phyloP scores from a whole-genome alignment of 2,329 filamentous ascomycete genomes.

The Penicillium sp. region DNA sequence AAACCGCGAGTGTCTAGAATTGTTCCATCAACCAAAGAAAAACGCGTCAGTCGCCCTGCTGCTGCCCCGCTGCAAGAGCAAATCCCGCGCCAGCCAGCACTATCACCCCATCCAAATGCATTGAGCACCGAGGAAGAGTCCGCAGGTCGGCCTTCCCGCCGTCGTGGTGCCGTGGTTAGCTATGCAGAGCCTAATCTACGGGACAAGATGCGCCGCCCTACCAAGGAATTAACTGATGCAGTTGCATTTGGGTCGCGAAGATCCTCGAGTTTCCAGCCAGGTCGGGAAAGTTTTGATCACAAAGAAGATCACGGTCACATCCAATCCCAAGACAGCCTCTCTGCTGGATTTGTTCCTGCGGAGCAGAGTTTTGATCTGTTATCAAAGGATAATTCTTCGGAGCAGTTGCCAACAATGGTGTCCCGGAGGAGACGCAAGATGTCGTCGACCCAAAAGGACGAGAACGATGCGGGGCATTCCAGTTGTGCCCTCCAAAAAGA shows the following conservation, averaged over 20 bases:
- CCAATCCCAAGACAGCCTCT: slow-evolving; percentile 4
- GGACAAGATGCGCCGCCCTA: slow-evolving; percentile 80
- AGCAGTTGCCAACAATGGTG: slow-evolving; percentile 25
- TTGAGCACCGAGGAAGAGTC: slow-evolving; percentile 13
- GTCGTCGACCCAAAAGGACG: slow-evolving; percentile 22
- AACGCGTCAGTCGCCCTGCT: slow-evolving; percentile 8
- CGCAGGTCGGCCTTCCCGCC: slow-evolving; percentile 58
- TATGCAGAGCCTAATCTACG: slow-evolving; percentile 80
- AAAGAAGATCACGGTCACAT: slow-evolving; percentile 9
- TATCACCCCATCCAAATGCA: slow-evolving; percentile 5
- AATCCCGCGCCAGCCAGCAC: neutral
- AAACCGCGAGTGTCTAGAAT: slow-evolving; percentile 14
- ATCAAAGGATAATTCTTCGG: slow-evolving; percentile 10
- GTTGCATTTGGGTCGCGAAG: slow-evolving; percentile 54
- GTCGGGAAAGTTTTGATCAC: slow-evolving; percentile 45
- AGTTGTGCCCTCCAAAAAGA: slow-evolving; percentile 1
- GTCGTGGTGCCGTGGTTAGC: slow-evolving; percentile 67
- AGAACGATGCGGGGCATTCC: neutral
- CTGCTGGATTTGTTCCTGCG: slow-evolving; percentile 15
- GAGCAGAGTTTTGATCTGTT: slow-evolving; percentile 22
- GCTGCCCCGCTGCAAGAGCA: slow-evolving; percentile 12
- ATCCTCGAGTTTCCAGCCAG: slow-evolving; percentile 47
- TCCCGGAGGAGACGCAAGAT: slow-evolving; percentile 35
- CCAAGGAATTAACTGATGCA: slow-evolving; percentile 72
- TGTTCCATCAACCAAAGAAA: slow-evolving; percentile 13